Evolutionary conservation across 2,329 filamentous ascomycete genomes (phyloP).

Genomic region (Passalora sequoiae): DNA sequence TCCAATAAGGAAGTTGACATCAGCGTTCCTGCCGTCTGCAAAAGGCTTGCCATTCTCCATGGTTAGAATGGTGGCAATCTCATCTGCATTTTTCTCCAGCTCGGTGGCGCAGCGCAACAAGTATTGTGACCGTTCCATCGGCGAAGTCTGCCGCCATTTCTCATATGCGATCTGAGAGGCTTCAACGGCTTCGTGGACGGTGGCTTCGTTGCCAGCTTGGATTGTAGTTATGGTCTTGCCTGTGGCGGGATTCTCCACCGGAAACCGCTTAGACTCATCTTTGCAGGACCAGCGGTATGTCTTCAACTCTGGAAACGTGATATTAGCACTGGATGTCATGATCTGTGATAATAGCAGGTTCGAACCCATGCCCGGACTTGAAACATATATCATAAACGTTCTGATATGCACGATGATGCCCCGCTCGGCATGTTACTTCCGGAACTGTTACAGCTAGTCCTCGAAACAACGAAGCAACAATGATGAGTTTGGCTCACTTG

Average conservation of each 20-base stretch:
- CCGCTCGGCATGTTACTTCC: neutral
- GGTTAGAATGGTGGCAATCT: constrained; percentile 23
- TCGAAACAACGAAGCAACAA: too few species aligned
- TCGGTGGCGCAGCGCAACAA: constrained; percentile 10
- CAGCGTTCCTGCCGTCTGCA: constrained; percentile 18
- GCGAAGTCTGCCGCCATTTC: constrained; percentile 8
- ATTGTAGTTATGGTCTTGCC: constrained; percentile 12
- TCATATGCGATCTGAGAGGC: constrained; percentile 14
- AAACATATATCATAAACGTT: neutral
- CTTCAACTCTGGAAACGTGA: constrained; percentile 9
- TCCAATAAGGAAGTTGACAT: constrained; percentile 18
- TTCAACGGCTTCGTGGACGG: constrained; percentile 11
- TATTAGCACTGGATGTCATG: neutral
- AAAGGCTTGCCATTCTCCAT: constrained; percentile 29
- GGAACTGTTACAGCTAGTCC: too few species aligned
- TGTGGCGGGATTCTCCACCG: constrained; percentile 14
- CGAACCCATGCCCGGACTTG: neutral
- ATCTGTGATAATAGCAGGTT: too few species aligned
- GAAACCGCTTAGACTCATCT: constrained; percentile 9
- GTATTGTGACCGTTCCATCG: constrained; percentile 8
- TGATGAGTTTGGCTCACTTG: too few species aligned
- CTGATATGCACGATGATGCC: neutral
- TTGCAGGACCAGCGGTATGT: constrained; percentile 12
- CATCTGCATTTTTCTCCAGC: constrained; percentile 18
- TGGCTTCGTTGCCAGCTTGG: constrained; percentile 9